Conservation (phyloP, 78 protist species). For the slime mould (Dictyostelium discoideum) region DNA sequence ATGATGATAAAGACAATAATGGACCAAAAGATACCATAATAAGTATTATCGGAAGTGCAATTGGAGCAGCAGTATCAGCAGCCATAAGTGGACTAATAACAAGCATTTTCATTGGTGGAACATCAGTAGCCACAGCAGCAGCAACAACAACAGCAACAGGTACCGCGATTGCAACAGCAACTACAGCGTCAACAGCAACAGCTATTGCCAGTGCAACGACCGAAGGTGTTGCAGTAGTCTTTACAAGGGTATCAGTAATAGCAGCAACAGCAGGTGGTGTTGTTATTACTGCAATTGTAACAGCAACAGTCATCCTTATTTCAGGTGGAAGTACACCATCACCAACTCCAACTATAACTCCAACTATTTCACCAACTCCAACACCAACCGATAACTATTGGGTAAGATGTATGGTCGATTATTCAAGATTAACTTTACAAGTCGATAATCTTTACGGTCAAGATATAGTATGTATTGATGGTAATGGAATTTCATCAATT, state of each 20-base stretch:
- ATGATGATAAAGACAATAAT: neutral
- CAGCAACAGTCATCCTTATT: neutral
- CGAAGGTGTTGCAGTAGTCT: neutral
- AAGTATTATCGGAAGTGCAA: neutral
- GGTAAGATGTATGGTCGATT: neutral
- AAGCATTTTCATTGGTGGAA: neutral
- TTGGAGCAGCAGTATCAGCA: neutral
- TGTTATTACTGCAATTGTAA: neutral
- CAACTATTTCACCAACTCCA: neutral
- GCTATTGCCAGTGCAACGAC: neutral
- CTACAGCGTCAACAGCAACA: neutral
- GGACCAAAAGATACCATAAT: neutral
- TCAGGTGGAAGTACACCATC: neutral
- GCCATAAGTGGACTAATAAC: neutral
- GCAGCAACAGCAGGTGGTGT: neutral
- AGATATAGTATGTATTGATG: neutral
- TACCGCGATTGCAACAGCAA: neutral
- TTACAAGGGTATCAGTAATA: neutral
- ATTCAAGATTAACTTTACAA: neutral
- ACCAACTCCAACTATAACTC: neutral
- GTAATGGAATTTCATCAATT: neutral
- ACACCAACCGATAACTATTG: neutral
- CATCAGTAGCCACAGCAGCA: neutral
- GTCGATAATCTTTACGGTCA: neutral
- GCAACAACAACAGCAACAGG: neutral